A percentile compares a stretch with the other conserved stretches of the same genome.
Evolutionary conservation across 768 basidiomycete genomes (phyloP).

Genomic region (Kwoniella europaea): DNA sequence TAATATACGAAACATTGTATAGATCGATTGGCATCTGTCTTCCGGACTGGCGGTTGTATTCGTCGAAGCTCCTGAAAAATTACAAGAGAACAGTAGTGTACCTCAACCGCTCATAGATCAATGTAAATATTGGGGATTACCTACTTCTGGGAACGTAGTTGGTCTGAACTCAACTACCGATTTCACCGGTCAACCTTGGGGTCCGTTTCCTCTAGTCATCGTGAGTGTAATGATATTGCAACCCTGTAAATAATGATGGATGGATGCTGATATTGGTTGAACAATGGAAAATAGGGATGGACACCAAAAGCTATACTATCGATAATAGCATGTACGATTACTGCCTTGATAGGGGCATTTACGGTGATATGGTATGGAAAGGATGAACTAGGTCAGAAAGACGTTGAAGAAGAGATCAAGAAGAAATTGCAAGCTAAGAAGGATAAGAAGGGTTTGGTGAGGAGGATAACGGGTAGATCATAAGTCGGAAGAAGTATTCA

Average conservation of each 20-base stretch:
- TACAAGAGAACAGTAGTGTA: slow-evolving; percentile 63
- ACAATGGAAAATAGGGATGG: slow-evolving; percentile 50
- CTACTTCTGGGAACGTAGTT: slow-evolving; percentile 82
- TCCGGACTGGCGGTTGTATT: slow-evolving; percentile 81
- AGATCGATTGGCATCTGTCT: slow-evolving; percentile 58
- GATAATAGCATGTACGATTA: slow-evolving; percentile 71
- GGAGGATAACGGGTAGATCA: slow-evolving; percentile 18
- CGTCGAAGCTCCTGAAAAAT: slow-evolving; percentile 76
- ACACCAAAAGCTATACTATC: slow-evolving; percentile 57
- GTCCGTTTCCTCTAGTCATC: slow-evolving; percentile 73
- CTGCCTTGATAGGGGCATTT: slow-evolving; percentile 80
- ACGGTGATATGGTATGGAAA: slow-evolving; percentile 84
- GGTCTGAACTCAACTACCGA: slow-evolving; percentile 74
- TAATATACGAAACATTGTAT: background rate
- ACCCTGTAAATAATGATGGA: background rate
- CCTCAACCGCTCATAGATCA: slow-evolving; percentile 73
- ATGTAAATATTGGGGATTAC: slow-evolving; percentile 69
- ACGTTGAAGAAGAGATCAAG: slow-evolving; percentile 75
- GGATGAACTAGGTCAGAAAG: slow-evolving; percentile 77
- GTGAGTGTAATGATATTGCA: slow-evolving; percentile 58
- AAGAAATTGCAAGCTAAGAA: slow-evolving; percentile 66
- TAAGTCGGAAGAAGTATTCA: background rate
- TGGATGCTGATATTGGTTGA: background rate
- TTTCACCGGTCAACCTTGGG: slow-evolving; percentile 65
- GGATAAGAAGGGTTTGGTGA: slow-evolving; percentile 24